Base-by-base conservation (phyloP, 305 asterid species). In the Solanum hybrid region DNA sequence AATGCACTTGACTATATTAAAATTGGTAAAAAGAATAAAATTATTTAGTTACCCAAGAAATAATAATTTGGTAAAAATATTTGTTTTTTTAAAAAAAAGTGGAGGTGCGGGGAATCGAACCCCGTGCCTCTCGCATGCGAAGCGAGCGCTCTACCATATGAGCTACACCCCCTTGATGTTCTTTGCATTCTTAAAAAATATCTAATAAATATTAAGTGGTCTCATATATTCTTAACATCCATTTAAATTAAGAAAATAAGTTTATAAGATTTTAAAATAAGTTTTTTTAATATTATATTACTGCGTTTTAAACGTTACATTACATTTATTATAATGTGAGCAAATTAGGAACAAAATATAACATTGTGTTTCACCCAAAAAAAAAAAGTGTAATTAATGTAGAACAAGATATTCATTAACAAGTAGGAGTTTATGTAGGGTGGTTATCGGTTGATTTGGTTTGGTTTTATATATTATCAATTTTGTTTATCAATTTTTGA, bases 51-150 rank as follows among this genome's bases (percentile, higher is more conserved):
- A 79, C 10, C 15, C 17, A 9, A 29, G 15, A 76, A 14, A 2
- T 15, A 17, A 56, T 15, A 56, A 17, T 15, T 56, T 6, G 2
- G 69, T 1, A 56, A 56, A 56, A 2, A 17, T 6, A 17, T 15
- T 51, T 17, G 7, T 51, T 51, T 6, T 8, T 17, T 1, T n/a
- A 42, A 13, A 11, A 11, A 11, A 34, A 34, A 34, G 22, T 64
- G 96, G 98, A 95, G 98, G 92, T 94, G 98, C 98, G 95, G 95
- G 98, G 98, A 95, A 95, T 94, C 98, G 96, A 95, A 95, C 96
- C 98, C 97, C 95, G 98, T 94, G 95, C 98, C 98, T 95, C 98
- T 95, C 97, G 95, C 98, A 95, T 95, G 98, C 98, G 94, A 95
- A 95, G 97, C 97, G 95, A 95, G 97, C 96, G 95, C 98, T 95